A percentile compares a stretch with the other conserved stretches of the same genome.
Evolutionary conservation across 805 yeast genomes (phyloP).

Genomic region (Candida sphagnicola): DNA sequence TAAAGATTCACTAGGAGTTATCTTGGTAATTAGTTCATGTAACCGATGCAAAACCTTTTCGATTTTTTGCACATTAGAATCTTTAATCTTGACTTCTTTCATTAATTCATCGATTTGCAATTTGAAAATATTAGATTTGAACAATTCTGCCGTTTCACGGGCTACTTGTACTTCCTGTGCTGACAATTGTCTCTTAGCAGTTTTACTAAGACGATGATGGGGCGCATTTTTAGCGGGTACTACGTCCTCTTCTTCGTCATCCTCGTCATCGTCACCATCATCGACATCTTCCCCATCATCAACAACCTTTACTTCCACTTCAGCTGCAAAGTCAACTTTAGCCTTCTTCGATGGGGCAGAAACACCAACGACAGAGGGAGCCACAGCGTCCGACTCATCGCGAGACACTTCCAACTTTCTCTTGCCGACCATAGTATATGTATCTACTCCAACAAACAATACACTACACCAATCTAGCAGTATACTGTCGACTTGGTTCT

Average conservation of each 20-base stretch:
- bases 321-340: not conserved
- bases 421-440: not conserved
- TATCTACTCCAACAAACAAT: not conserved
- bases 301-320: slow-evolving; percentile 8
- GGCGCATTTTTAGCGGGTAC: slow-evolving; percentile 5
- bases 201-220: slow-evolving; percentile 24
- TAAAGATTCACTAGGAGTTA: slow-evolving; percentile 54
- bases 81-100: slow-evolving; percentile 74
- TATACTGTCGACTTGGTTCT: not conserved
- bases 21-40: slow-evolving; percentile 60
- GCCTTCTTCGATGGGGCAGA: not conserved
- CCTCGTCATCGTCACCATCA: slow-evolving; percentile 12
- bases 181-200: slow-evolving; percentile 40
- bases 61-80: slow-evolving; percentile 56
- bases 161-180: slow-evolving; percentile 89
- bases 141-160: slow-evolving; percentile 88
- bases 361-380: not conserved
- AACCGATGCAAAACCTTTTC: slow-evolving; percentile 75
- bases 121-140: slow-evolving; percentile 93
- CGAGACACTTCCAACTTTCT: slow-evolving; percentile 1
- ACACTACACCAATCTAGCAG: not conserved
- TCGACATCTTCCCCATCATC: slow-evolving; percentile 21
- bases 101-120: slow-evolving; percentile 89
- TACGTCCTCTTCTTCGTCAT: slow-evolving; percentile 12
- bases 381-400: not conserved